Evolutionary conservation across 805 yeast species (phyloP), one percentile per base, ranked within the genome.

Genomic region (Candida alai): DNA sequence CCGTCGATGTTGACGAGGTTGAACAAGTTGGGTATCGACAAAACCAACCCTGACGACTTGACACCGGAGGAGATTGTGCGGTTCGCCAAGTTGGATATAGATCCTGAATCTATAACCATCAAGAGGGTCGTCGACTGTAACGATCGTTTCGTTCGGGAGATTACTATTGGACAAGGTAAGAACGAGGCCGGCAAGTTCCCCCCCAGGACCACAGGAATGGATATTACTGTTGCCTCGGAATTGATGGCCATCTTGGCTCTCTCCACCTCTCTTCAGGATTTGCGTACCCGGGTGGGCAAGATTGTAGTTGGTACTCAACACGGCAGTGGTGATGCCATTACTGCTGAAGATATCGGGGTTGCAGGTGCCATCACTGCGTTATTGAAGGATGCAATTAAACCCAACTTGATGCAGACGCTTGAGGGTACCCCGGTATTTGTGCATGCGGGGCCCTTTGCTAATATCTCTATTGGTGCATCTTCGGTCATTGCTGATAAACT

Each of bases 381-480:
- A 52, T 70, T 90, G 73, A 90, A 88, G 66, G 97, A 90, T 56
- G 96, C 97, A 16, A 80, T 90, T 58, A 90, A 89, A 68, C 97
- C 97, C 46, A 90, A 86, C 58, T 63, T 90, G 57, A 90, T 90
- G 97, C 97, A 90, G 65, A 86, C 97, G 32, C 73, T 90, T 42
- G 97, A 90, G 65, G 97, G 97, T 40, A 89, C 97, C 6, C 97
- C 97, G 5, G 97, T 90, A 17, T 79, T 90, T 53, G 96, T 90
- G 13, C 97, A 90, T 57, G 97, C 97, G 25, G 97, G 97, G 43
- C 97, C 97, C 19, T 90, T 90, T 60, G 97, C 97, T 46, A 90
- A 90, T 65, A 90, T 90, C 45, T 85, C 96, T 21, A 90, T 90
- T 56, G 98, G 98, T 50, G 96, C 97, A 10, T 84, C 90, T 22